phyloP scores from a whole-genome alignment of 176 grass and related monocot genomes.

The Tuctoria greenei region DNA sequence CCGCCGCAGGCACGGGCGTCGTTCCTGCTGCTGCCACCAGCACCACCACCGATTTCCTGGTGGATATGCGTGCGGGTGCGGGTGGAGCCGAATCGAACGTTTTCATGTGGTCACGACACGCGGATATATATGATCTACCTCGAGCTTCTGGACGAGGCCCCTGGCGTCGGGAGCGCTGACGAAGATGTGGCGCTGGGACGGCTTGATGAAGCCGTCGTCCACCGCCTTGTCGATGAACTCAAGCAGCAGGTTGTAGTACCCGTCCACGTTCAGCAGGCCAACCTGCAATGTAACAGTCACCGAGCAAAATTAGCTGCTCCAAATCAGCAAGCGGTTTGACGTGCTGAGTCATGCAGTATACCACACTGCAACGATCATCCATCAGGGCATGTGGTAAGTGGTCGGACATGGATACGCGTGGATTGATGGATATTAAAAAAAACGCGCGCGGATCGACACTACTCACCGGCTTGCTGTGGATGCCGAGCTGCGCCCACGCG shows the following conservation, averaged over 20 bases:
- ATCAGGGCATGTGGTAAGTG: too few species aligned
- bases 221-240: constrained; percentile 97
- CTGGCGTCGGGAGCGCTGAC: constrained; percentile 66
- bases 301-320: neutral
- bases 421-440: too few species aligned
- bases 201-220: constrained; percentile 92
- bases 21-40: too few species aligned
- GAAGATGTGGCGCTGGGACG: constrained; percentile 80
- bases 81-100: neutral
- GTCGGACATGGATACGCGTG: too few species aligned
- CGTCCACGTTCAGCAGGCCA: constrained; percentile 92
- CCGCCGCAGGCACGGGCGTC: too few species aligned
- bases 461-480: constrained; percentile 87
- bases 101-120: neutral
- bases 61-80: neutral
- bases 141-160: constrained; percentile 84
- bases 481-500: constrained; percentile 92
- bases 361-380: neutral
- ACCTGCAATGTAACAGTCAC: constrained; percentile 35
- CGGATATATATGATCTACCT: constrained; percentile 33
- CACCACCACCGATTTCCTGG: neutral
- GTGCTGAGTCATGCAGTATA: neutral
- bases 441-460: too few species aligned
- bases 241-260: constrained; percentile 87
- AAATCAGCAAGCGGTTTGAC: neutral